A percentile compares a stretch with the other conserved stretches of the same genome.
Evolutionary conservation across 371 early-diverging fungal species (phyloP).

Genomic region (Actinomortierella ambigua): DNA sequence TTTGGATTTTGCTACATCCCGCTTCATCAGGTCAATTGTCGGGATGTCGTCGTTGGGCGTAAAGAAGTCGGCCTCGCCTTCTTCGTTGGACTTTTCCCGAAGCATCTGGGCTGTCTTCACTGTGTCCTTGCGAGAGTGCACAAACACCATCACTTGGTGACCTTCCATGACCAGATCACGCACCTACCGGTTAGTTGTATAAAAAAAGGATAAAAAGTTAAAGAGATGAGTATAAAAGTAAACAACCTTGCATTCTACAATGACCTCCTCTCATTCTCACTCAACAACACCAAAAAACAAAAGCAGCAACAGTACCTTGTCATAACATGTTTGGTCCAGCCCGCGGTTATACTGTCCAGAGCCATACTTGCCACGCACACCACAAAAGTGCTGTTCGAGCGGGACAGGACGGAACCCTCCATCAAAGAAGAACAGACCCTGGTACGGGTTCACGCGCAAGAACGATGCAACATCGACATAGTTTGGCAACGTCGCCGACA

Average conservation of each 20-base stretch:
- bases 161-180: constrained; percentile 49
- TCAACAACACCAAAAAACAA: too few species aligned
- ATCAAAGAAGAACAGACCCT: constrained; percentile 95
- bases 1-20: constrained; percentile 44
- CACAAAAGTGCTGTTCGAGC: constrained; percentile 93
- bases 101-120: constrained; percentile 91
- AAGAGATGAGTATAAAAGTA: too few species aligned
- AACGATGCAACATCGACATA: constrained; percentile 97
- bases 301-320: constrained; percentile 69
- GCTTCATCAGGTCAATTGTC: too few species aligned
- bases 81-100: constrained; percentile 90
- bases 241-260: too few species aligned
- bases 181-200: too few species aligned
- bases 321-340: constrained; percentile 87
- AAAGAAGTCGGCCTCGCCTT: constrained; percentile 82
- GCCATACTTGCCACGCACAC: constrained; percentile 91
- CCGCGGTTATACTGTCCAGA: constrained; percentile 63
- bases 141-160: constrained; percentile 97
- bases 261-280: too few species aligned
- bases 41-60: constrained; percentile 60
- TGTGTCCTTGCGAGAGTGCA: constrained; percentile 98
- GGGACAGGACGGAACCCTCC: constrained; percentile 94
- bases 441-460: constrained; percentile 84
- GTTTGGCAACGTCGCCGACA: constrained; percentile 99
- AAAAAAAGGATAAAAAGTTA: too few species aligned